Evolutionary conservation across 345 rosid species (phyloP), one percentile per base, ranked within the genome.

Genomic region (Citrus trifoliata): DNA sequence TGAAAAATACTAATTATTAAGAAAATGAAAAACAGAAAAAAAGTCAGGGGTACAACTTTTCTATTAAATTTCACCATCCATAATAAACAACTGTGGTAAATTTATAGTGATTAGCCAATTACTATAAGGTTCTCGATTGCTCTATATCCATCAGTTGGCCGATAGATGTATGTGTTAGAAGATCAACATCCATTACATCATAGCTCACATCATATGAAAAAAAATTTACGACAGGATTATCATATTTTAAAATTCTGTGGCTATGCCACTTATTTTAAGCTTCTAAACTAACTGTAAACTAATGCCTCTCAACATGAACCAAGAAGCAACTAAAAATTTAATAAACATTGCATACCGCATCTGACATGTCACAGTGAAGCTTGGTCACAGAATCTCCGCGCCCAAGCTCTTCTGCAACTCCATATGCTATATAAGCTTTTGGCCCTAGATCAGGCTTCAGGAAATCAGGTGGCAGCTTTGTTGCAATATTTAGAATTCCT

Each of bases 341-440:
- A 67, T 46, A 37, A 35, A 37, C 27, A 67, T 42, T 13, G 9
- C 32, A 46, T 87, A 91, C 92, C 82, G 92, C 92, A 82, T 91
- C 93, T 64, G 93, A 87, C 88, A 88, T 84, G 78, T 88, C 90
- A 56, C 88, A 91, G 21, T 86, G 93, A 79, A 91, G 90, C 87
- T 85, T 91, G n/a, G 92, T 91, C n/a, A 91, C 92, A 58, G 90
- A 91, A 68, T 88, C 93, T 53, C 95, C 93, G 61, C 90, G 88
- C 8, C 87, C 93, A 84, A 91, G 83, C 82, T 87, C 93, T 71
- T 83, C 78, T 53, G 75, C 68, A 77, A 86, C 78, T 73, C 93
- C 93, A 79, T 88, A 87, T 59, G 90, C 91, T 78, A 91, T 86
- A 73, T 83, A 86, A 27, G 88, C 74, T 83, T 91, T 88, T 3